phyloP scores from a whole-genome alignment of 352 stramenopile genomes.

The Elongisporangium senticosum region DNA sequence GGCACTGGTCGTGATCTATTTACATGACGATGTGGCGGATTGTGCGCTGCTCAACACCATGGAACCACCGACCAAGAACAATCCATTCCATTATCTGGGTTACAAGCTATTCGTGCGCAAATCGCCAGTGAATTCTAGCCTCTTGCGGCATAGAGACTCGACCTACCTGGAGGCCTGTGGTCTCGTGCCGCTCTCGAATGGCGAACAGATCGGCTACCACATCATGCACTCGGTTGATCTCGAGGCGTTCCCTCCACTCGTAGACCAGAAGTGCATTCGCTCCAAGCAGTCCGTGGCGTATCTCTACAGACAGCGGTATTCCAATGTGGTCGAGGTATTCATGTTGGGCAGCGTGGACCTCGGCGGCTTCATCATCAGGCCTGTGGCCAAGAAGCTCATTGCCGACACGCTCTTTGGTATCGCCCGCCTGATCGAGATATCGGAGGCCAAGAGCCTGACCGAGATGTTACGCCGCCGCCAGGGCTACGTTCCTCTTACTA shows the following conservation, averaged over 20 bases:
- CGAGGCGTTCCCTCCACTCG: conserved; percentile 39
- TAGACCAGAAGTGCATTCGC: conserved; percentile 46
- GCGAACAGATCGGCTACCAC: conserved; percentile 27
- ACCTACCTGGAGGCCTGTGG: conserved; percentile 28
- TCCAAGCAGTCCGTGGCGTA: conserved; percentile 44
- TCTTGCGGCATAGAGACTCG: conserved; percentile 27
- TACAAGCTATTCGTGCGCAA: conserved; percentile 59
- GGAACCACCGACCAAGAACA: conserved; percentile 32
- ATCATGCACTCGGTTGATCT: conserved; percentile 33
- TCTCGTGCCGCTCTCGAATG: conserved; percentile 13
- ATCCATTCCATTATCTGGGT: conserved; percentile 40
- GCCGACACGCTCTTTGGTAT: conserved; percentile 29
- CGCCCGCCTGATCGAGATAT: conserved; percentile 24
- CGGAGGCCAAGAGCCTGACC: conserved; percentile 41
- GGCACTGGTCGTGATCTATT: conserved; percentile 41
- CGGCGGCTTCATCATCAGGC: conserved; percentile 29
- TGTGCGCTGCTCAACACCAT: conserved; percentile 46
- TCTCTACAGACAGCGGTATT: conserved; percentile 47
- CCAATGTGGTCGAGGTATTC: conserved; percentile 47
- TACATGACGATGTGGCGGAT: conserved; percentile 48
- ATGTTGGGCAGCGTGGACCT: conserved; percentile 52
- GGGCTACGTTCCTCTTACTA: conserved; percentile 1
- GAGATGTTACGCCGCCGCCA: conserved; percentile 25
- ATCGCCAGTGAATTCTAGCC: conserved; percentile 19
- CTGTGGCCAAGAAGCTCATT: too few relatives aligned